These are phyloP conservation scores for Aureobasidium mangrovei DNA, from an alignment of 2,329 filamentous ascomycete species.

Conservation along the genomic window DNA sequence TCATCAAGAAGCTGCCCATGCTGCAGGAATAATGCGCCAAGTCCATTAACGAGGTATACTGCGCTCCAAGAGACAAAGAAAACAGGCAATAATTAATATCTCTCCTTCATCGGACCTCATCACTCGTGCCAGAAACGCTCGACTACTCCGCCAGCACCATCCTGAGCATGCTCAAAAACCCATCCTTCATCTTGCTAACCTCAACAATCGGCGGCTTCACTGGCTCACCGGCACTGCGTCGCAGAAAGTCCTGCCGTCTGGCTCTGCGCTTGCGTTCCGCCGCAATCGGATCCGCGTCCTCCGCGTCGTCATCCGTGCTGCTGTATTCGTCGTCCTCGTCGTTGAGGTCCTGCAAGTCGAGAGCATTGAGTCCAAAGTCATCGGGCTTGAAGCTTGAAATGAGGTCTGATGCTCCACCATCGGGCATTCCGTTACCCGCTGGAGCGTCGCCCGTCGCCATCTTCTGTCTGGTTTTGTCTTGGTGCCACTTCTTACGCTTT, in stretches of 20 bases:
- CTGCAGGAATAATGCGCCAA: no score
- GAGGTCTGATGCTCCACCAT: constrained; percentile 44
- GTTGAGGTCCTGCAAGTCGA: constrained; percentile 82
- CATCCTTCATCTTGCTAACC: constrained; percentile 26
- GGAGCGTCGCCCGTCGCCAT: constrained; percentile 68
- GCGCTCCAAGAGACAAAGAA: no score
- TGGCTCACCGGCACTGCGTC: constrained; percentile 30
- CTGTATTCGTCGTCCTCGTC: constrained; percentile 59
- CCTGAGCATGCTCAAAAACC: constrained; percentile 29
- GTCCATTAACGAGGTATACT: no score
- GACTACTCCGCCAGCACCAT: constrained; percentile 25
- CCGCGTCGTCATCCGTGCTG: constrained; percentile 58
- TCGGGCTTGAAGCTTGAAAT: constrained; percentile 56
- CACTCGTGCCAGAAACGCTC: not conserved
- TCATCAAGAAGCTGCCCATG: no score
- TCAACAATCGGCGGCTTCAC: constrained; percentile 28
- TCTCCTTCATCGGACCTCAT: no score
- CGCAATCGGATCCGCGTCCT: constrained; percentile 78
- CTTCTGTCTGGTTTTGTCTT: constrained; percentile 95
- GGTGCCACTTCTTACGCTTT: constrained; percentile 93
- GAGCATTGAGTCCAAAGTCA: constrained; percentile 84
- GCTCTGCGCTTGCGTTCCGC: constrained; percentile 72
- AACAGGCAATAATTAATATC: no score
- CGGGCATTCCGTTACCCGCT: not conserved
- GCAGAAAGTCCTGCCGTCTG: constrained; percentile 68